phyloP scores from a whole-genome alignment of 139 green algal genomes.

The Cymbomonas tetramitiformis region DNA sequence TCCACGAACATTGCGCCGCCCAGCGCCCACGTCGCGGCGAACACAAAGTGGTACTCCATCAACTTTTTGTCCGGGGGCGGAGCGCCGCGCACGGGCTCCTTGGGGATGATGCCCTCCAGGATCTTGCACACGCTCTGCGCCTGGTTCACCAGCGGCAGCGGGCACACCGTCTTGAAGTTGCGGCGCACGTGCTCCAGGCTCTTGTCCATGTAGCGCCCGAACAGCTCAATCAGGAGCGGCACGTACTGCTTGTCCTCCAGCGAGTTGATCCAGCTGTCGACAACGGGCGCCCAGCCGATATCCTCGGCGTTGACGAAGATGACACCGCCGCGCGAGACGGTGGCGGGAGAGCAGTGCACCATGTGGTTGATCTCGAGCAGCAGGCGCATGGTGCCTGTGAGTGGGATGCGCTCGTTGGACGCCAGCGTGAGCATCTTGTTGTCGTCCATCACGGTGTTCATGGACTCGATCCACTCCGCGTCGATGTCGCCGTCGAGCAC shows the following conservation, averaged over 20 bases:
- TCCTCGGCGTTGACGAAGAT: too few relatives aligned
- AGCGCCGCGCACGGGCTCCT: slow-evolving; percentile 28
- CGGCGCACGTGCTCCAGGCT: slow-evolving; percentile 64
- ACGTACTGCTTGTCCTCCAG: slow-evolving; percentile 50
- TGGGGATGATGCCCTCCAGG: slow-evolving; percentile 69
- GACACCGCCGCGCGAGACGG: slow-evolving; percentile 75
- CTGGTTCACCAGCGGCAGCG: slow-evolving; percentile 56
- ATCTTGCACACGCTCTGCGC: slow-evolving; percentile 82
- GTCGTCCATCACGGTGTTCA: too few relatives aligned
- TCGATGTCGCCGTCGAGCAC: slow-evolving; percentile 90
- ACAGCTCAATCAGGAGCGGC: slow-evolving; percentile 61
- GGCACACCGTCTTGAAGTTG: slow-evolving; percentile 69
- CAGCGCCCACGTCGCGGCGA: slow-evolving; percentile 79
- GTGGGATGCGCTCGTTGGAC: slow-evolving; percentile 79
- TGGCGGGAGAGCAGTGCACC: slow-evolving; percentile 77
- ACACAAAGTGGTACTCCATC: slow-evolving; percentile 80
- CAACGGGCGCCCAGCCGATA: slow-evolving; percentile 71
- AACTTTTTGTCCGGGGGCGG: slow-evolving; percentile 63
- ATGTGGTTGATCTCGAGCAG: slow-evolving; percentile 70
- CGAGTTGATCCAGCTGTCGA: slow-evolving; percentile 63
- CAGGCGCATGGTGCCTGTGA: slow-evolving; percentile 69
- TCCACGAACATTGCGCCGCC: slow-evolving; percentile 67
- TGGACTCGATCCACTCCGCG: slow-evolving; percentile 73
- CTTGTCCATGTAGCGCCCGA: slow-evolving; percentile 68
- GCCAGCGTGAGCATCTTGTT: too few relatives aligned